Percentiles rank a stretch among this genome's conserved stretches.
These are phyloP conservation scores for Schwanniomyces sp. DNA, from an alignment of 805 yeast genomes.

Conservation along the genomic window DNA sequence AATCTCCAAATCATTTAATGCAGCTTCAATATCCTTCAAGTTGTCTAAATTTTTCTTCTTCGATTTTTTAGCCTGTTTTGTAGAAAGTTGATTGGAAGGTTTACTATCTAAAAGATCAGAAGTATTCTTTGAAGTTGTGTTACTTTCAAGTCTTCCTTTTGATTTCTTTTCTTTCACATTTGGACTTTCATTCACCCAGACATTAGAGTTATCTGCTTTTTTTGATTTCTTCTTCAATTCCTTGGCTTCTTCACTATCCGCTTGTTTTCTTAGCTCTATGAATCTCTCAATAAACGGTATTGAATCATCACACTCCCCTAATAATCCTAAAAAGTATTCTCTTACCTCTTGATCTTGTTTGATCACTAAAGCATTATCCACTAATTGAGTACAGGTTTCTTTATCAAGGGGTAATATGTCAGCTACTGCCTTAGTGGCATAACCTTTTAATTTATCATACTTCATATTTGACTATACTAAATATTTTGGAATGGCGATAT, in stretches of 20 bases:
- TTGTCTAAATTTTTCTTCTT: conserved; percentile 53
- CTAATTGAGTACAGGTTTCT: conserved; percentile 54
- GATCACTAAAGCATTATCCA: conserved; percentile 51
- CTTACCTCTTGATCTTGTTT: conserved; percentile 48
- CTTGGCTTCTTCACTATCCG: conserved; percentile 6
- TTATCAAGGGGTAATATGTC: conserved; percentile 57
- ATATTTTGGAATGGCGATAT: neutral
- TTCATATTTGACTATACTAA: conserved; percentile 1
- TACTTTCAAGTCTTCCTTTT: conserved; percentile 8
- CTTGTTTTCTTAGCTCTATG: conserved; percentile 37
- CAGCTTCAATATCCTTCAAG: conserved; percentile 65
- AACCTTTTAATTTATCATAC: conserved; percentile 19
- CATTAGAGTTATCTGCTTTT: neutral
- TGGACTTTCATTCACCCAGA: conserved; percentile 2
- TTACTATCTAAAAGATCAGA: conserved; percentile 47
- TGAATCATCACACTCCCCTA: conserved; percentile 59
- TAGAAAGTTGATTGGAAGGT: conserved; percentile 25
- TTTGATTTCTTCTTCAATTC: conserved; percentile 1
- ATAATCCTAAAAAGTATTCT: conserved; percentile 52
- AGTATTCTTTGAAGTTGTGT: conserved; percentile 18
- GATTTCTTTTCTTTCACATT: conserved; percentile 5
- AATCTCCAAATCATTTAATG: conserved; percentile 51
- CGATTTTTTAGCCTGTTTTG: conserved; percentile 25
- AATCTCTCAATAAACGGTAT: conserved; percentile 47
- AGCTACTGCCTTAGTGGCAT: conserved; percentile 25